A percentile compares a stretch with the other conserved stretches of the same genome.
These are phyloP conservation scores for Blastobotrys persicus DNA, from an alignment of 1,139 yeast species.

Conservation along the genomic window DNA sequence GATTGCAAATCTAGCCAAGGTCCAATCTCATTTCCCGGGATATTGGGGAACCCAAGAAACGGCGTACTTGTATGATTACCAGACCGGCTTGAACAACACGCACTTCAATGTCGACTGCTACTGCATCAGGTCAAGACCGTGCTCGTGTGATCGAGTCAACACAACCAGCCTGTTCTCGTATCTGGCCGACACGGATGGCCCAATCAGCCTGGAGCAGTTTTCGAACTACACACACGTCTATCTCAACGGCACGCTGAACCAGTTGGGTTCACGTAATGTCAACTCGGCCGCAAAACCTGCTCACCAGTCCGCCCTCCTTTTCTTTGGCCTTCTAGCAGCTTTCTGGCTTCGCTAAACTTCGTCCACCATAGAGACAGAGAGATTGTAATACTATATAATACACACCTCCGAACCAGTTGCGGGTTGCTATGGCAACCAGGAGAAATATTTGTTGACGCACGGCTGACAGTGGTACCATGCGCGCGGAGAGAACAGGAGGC, in stretches of 20 bases:
- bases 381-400: too few relatives aligned
- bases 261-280: neutral
- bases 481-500: too few relatives aligned
- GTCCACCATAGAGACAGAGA: too few relatives aligned
- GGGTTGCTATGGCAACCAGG: neutral
- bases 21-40: conserved; percentile 7
- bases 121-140: conserved; percentile 5
- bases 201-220: conserved; percentile 1
- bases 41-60: conserved; percentile 8
- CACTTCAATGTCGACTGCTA: neutral
- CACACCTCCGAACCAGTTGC: too few relatives aligned
- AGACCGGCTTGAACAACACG: conserved; percentile 1
- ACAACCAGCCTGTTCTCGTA: neutral
- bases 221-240: neutral
- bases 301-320: neutral
- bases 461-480: neutral
- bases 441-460: neutral
- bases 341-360: too few relatives aligned
- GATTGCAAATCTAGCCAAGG: neutral
- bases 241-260: conserved; percentile 9
- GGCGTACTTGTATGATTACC: neutral
- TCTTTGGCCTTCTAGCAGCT: too few relatives aligned
- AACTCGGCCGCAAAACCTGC: neutral
- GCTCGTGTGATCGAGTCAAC: conserved; percentile 6
- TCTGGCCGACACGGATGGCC: neutral